A percentile compares a stretch with the other conserved stretches of the same genome.
Evolutionary conservation across 805 yeast species (phyloP).

Genomic region (Sugiyamaella boreocaroliniensis): DNA sequence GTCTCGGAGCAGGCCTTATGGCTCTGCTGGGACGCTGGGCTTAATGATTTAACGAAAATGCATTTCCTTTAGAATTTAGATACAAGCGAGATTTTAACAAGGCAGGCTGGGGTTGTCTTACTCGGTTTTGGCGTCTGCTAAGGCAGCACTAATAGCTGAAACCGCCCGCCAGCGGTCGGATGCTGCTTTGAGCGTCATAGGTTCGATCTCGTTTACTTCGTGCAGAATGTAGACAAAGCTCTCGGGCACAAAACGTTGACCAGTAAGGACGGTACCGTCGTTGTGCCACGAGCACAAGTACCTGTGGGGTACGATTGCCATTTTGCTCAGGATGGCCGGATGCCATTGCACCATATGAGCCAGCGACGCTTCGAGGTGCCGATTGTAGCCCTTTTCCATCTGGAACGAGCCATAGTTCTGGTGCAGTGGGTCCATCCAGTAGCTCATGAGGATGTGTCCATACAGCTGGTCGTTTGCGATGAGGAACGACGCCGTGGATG

Average conservation of each 20-base stretch:
- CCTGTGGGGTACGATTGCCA: constrained; percentile 64
- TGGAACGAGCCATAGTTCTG: constrained; percentile 58
- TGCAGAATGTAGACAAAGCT: constrained; percentile 24
- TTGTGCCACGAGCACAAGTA: constrained; percentile 37
- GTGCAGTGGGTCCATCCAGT: constrained; percentile 71
- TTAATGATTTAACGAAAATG: constrained; percentile 18
- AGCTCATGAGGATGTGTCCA: constrained; percentile 65
- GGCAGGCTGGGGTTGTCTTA: background rate
- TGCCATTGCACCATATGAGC: constrained; percentile 94
- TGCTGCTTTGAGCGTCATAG: constrained; percentile 8
- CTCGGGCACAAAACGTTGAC: constrained; percentile 22
- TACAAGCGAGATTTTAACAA: background rate
- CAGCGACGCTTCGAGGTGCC: constrained; percentile 48
- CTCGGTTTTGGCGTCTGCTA: background rate
- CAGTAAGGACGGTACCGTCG: constrained; percentile 24
- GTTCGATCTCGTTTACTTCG: constrained; percentile 11
- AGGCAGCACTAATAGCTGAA: background rate
- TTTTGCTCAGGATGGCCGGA: constrained; percentile 65
- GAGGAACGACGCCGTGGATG: constrained; percentile 67
- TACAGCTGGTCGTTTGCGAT: constrained; percentile 56
- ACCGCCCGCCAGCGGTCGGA: constrained; percentile 2
- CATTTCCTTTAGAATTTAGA: background rate
- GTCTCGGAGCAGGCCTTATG: constrained; percentile 54
- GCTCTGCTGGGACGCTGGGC: constrained; percentile 64
- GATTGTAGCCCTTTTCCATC: constrained; percentile 37